These are phyloP conservation scores for Erythrophleum fordii DNA, from an alignment of 306 rosid genomes.

Conservation along the genomic window DNA sequence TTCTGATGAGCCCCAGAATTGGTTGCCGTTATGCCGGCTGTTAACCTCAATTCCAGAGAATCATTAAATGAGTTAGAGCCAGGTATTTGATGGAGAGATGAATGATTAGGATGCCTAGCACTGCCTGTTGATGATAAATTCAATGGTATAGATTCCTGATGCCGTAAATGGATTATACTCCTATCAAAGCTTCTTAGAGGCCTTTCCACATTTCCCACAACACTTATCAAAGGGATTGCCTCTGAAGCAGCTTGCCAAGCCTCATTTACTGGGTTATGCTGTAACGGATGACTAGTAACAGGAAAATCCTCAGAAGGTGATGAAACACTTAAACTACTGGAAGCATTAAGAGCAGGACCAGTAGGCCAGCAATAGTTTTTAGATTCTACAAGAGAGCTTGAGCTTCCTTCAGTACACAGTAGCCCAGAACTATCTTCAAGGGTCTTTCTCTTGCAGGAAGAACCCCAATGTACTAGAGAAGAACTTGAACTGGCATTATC, in stretches of 20 bases:
- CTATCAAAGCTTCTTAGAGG: too few species aligned
- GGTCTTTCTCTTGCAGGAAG: conserved; percentile 82
- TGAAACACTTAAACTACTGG: conserved; percentile 56
- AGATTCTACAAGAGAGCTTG: conserved; percentile 57
- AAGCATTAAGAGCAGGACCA: conserved; percentile 50
- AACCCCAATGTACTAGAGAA: conserved; percentile 71
- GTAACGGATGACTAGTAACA: conserved; percentile 52
- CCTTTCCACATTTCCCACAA: too few species aligned
- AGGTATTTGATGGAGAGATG: conserved; percentile 46
- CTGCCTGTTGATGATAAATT: conserved; percentile 59
- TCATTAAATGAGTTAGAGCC: conserved; percentile 46
- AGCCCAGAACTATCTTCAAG: conserved; percentile 75
- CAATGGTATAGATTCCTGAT: conserved; percentile 57
- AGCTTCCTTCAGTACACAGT: conserved; percentile 62
- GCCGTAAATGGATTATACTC: conserved; percentile 48
- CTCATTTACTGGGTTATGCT: conserved; percentile 53
- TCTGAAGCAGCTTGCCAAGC: too few species aligned
- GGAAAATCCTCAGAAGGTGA: conserved; percentile 48
- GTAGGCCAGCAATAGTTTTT: conserved; percentile 55
- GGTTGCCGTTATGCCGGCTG: conserved; percentile 53
- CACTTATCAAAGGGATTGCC: too few species aligned
- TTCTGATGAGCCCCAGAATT: conserved; percentile 55
- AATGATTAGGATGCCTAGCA: conserved; percentile 45
- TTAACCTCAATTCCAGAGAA: conserved; percentile 58
- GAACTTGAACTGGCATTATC: too few species aligned